A percentile compares a stretch with the other conserved stretches of the same genome.
Evolutionary conservation across 768 basidiomycete species (phyloP).

Genomic region (Phaffia tasmanica): DNA sequence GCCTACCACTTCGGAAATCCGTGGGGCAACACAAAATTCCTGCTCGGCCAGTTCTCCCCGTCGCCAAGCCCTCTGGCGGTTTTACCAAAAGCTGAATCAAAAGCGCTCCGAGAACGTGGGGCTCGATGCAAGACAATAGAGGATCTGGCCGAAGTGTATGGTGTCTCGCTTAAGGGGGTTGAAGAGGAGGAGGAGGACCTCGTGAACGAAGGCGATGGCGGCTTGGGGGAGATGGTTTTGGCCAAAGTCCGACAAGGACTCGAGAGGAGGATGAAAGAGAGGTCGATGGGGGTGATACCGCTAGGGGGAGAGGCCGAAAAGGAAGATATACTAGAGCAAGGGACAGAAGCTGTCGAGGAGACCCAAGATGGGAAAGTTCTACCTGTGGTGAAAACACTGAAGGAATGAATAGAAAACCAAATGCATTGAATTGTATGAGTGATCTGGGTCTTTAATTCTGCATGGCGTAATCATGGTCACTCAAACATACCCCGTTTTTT

Average conservation of each 20-base stretch:
- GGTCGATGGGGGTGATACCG: constrained; percentile 2
- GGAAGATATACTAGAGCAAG: no score
- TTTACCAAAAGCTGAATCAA: constrained; percentile 15
- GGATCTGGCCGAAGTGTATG: background rate
- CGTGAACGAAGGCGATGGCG: constrained; percentile 47
- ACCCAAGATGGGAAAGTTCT: no score
- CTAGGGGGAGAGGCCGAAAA: constrained; percentile 27
- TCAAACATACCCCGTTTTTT: no score
- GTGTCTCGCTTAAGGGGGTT: constrained; percentile 17
- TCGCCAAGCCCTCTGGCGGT: constrained; percentile 44
- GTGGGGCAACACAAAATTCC: constrained; percentile 79
- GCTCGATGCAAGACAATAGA: background rate
- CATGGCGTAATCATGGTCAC: no score
- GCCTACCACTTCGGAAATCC: constrained; percentile 64
- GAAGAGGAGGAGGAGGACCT: constrained; percentile 53
- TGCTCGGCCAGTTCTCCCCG: constrained; percentile 69
- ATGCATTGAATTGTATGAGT: no score
- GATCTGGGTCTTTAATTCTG: no score
- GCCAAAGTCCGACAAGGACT: constrained; percentile 27
- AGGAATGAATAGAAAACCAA: no score
- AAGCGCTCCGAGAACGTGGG: background rate
- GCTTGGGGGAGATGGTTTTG: constrained; percentile 38
- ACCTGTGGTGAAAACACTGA: no score
- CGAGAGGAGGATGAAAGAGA: constrained; percentile 11
- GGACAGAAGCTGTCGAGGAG: no score